Percentiles rank a stretch among this genome's conserved stretches.
Conservation (phyloP, 2,329 filamentous ascomycete genomes). For the Alternaria sp. region DNA sequence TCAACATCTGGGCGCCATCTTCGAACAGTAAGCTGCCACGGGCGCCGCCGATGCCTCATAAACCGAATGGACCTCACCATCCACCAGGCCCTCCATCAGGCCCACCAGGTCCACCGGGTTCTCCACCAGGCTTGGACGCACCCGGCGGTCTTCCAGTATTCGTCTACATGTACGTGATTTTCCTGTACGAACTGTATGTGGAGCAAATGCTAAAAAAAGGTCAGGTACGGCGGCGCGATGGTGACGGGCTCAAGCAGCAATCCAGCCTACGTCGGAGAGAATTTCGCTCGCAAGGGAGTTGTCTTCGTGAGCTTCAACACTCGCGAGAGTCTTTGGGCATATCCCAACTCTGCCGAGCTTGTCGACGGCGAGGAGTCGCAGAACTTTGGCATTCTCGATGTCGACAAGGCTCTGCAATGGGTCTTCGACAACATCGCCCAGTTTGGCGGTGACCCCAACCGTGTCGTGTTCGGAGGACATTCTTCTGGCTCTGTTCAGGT, state of each 20-base stretch:
- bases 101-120: not conserved
- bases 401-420: conserved; percentile 48
- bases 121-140: not conserved
- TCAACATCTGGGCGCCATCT: conserved; percentile 36
- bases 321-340: conserved; percentile 49
- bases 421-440: conserved; percentile 44
- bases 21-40: not conserved
- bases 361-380: conserved; percentile 20
- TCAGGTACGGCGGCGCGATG: conserved; percentile 49
- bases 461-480: conserved; percentile 53
- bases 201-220: not conserved
- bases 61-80: conserved; percentile 5
- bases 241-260: conserved; percentile 50
- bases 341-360: conserved; percentile 51
- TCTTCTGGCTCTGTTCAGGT: conserved; percentile 36
- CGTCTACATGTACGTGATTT: conserved; percentile 50
- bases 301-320: conserved; percentile 37
- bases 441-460: conserved; percentile 52
- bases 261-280: conserved; percentile 51
- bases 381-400: conserved; percentile 48
- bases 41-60: conserved; percentile 1
- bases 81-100: not conserved
- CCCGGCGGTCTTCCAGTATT: conserved; percentile 37
- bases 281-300: conserved; percentile 37
- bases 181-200: not conserved